Evolutionary conservation across 2,329 filamentous ascomycete species (phyloP).

Genomic region (Exophiala bonariae): DNA sequence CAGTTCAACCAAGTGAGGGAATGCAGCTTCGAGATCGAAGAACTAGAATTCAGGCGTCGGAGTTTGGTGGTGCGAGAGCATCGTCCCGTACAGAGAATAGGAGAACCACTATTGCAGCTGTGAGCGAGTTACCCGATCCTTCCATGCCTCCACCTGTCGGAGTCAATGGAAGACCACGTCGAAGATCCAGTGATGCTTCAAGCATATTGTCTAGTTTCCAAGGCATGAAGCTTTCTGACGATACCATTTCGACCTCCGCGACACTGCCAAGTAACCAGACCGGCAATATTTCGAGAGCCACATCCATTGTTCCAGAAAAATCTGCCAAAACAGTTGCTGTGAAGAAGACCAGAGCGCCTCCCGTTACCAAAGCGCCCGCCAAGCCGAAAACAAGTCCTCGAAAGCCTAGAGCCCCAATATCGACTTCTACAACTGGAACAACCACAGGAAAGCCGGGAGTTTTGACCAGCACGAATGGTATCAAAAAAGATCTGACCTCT

Average conservation of each 20-base stretch:
- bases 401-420: conserved; percentile 30
- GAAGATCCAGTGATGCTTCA: conserved; percentile 34
- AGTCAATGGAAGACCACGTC: conserved; percentile 19
- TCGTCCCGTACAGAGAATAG: conserved; percentile 48
- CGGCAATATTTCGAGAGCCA: conserved; percentile 19
- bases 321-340: conserved; percentile 46
- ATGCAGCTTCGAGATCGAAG: conserved; percentile 76
- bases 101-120: conserved; percentile 62
- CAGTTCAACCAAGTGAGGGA: conserved; percentile 50
- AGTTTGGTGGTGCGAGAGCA: conserved; percentile 55
- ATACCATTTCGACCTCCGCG: conserved; percentile 1
- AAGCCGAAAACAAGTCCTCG: conserved; percentile 37
- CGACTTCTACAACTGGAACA: background rate
- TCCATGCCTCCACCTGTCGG: conserved; percentile 19
- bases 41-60: conserved; percentile 44
- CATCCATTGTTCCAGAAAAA: conserved; percentile 22
- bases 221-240: conserved; percentile 31
- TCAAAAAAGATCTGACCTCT: background rate
- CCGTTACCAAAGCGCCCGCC: conserved; percentile 40
- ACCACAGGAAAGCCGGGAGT: background rate
- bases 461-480: background rate
- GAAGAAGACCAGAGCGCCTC: conserved; percentile 61
- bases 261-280: background rate
- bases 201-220: conserved; percentile 30
- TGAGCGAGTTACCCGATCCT: conserved; percentile 46